phyloP scores from a whole-genome alignment of 345 rosid species.

The Populus euphratica region DNA sequence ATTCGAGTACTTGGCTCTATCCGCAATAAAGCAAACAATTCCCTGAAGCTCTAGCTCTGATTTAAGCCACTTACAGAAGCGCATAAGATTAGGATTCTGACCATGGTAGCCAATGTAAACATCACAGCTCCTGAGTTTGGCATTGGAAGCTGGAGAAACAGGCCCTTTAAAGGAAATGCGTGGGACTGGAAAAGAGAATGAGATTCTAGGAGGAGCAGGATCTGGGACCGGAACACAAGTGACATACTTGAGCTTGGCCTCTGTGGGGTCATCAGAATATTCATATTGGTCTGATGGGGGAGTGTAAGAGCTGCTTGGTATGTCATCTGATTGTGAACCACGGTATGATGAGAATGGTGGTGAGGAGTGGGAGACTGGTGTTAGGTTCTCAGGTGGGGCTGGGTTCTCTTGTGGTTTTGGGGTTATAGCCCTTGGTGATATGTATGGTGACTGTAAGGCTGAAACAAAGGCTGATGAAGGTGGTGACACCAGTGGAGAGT shows the following conservation, averaged over 20 bases:
- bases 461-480: slow-evolving; percentile 95
- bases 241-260: slow-evolving; percentile 52
- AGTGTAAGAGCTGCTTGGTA: slow-evolving; percentile 89
- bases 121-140: slow-evolving; percentile 89
- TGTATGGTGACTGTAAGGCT: slow-evolving; percentile 88
- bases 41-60: slow-evolving; percentile 95
- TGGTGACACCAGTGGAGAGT: slow-evolving; percentile 80
- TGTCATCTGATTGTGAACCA: slow-evolving; percentile 66
- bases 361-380: slow-evolving; percentile 24
- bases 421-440: slow-evolving; percentile 72
- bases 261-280: slow-evolving; percentile 62
- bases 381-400: slow-evolving; percentile 5
- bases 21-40: slow-evolving; percentile 86
- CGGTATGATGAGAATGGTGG: slow-evolving; percentile 39
- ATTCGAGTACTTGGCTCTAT: slow-evolving; percentile 73
- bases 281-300: slow-evolving; percentile 85
- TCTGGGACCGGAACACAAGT: slow-evolving; percentile 59
- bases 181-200: slow-evolving; percentile 87
- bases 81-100: slow-evolving; percentile 68
- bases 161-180: slow-evolving; percentile 72
- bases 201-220: slow-evolving; percentile 60
- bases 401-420: slow-evolving; percentile 33
- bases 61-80: slow-evolving; percentile 90
- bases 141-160: slow-evolving; percentile 61
- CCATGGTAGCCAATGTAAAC: slow-evolving; percentile 86